Percentiles rank a stretch among this genome's conserved stretches.
These are phyloP conservation scores for Phytophthora chlamydospora DNA, from an alignment of 352 stramenopile species.

Conservation along the genomic window DNA sequence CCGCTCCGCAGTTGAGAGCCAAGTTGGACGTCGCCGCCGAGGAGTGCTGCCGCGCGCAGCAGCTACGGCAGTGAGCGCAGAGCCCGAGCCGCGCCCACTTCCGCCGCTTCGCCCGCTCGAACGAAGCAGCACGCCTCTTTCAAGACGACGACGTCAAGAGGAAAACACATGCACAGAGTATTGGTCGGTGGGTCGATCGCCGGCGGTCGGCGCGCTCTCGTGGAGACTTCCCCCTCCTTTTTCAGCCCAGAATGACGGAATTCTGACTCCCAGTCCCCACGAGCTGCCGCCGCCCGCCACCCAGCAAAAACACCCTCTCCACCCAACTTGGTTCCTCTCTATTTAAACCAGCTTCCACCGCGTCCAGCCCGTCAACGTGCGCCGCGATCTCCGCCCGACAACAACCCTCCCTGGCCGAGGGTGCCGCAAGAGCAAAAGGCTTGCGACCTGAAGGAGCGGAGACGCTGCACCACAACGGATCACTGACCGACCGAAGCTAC, in stretches of 20 bases:
- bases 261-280: constrained; percentile 37
- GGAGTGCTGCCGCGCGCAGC: constrained; percentile 25
- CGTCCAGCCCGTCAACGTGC: constrained; percentile 9
- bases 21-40: constrained; percentile 34
- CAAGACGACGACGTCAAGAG: constrained; percentile 18
- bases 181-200: constrained; percentile 50
- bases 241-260: constrained; percentile 47
- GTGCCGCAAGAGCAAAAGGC: constrained; percentile 34
- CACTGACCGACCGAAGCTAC: constrained; percentile 10
- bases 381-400: constrained; percentile 22
- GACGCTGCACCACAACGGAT: constrained; percentile 1
- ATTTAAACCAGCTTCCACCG: constrained; percentile 22
- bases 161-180: constrained; percentile 28
- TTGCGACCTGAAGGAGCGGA: constrained; percentile 29
- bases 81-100: constrained; percentile 23
- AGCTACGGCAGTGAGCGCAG: constrained; percentile 32
- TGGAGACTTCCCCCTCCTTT: constrained; percentile 22
- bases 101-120: constrained; percentile 23
- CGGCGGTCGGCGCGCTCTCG: constrained; percentile 24
- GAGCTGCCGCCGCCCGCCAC: constrained; percentile 22
- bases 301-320: constrained; percentile 21
- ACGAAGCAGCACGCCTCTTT: constrained; percentile 27
- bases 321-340: constrained; percentile 40
- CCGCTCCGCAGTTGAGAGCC: constrained; percentile 26
- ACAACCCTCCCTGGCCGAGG: constrained; percentile 42